These are phyloP conservation scores for Jaltomata sinuosa DNA, from an alignment of 257 asterid species.

Conservation along the genomic window DNA sequence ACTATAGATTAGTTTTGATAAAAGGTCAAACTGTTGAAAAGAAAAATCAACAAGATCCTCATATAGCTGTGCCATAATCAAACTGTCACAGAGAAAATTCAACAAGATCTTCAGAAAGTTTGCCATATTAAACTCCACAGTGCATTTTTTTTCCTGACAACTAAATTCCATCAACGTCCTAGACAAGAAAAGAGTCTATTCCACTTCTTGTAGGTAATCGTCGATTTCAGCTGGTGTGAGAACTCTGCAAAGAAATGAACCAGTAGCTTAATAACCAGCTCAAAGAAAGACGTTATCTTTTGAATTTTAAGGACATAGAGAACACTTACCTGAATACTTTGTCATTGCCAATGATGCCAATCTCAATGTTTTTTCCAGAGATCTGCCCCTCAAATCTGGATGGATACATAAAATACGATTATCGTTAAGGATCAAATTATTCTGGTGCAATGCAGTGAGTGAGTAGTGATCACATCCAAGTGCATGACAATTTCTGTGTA, in stretches of 20 bases:
- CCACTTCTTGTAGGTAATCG: conserved; percentile 92
- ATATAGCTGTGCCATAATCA: not conserved
- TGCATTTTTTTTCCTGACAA: not conserved
- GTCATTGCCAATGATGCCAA: conserved; percentile 92
- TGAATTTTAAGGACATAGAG: not conserved
- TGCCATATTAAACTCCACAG: not conserved
- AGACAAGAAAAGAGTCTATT: conserved; percentile 19
- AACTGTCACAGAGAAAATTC: not conserved
- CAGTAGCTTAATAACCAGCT: not conserved
- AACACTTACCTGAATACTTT: conserved; percentile 53
- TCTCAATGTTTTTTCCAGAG: conserved; percentile 91
- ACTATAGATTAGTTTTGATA: not conserved
- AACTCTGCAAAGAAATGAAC: conserved; percentile 46
- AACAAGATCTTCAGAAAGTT: not conserved
- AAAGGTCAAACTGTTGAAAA: not conserved
- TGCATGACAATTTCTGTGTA: not conserved
- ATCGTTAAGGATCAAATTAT: not conserved
- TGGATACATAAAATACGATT: not conserved
- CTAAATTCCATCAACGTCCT: not conserved
- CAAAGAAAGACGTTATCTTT: not conserved
- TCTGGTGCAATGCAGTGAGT: not conserved
- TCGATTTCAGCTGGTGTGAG: conserved; percentile 85
- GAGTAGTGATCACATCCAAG: not conserved
- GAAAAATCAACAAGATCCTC: not conserved
- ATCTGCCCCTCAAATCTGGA: conserved; percentile 97